A percentile compares a stretch with the other conserved stretches of the same genome.
These are phyloP conservation scores for Lodderomyces metapsilosis DNA, from an alignment of 1,139 yeast genomes.

Conservation along the genomic window DNA sequence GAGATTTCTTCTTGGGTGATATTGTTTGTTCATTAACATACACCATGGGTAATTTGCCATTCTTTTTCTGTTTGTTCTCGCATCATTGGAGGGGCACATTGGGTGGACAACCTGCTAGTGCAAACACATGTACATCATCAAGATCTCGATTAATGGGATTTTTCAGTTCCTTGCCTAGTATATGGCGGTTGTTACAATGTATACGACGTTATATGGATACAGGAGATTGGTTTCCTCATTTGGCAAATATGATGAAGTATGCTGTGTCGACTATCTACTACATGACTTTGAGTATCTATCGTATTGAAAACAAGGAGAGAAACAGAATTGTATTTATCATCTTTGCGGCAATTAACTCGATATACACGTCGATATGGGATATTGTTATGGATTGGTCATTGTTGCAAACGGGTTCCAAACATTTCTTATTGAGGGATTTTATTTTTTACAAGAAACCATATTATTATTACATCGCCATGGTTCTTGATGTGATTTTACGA, in stretches of 20 bases:
- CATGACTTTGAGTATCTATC: slow-evolving; percentile 73
- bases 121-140: slow-evolving; percentile 68
- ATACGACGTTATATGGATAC: slow-evolving; percentile 88
- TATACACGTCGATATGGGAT: slow-evolving; percentile 80
- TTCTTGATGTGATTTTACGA: slow-evolving; percentile 68
- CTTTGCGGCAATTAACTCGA: slow-evolving; percentile 72
- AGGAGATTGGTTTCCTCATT: slow-evolving; percentile 94
- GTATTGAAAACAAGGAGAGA: slow-evolving; percentile 51
- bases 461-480: slow-evolving; percentile 73
- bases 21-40: slow-evolving; percentile 85
- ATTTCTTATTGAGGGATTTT: slow-evolving; percentile 67
- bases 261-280: slow-evolving; percentile 64
- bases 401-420: slow-evolving; percentile 60
- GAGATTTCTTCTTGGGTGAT: slow-evolving; percentile 93
- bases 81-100: slow-evolving; percentile 61
- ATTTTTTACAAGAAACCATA: slow-evolving; percentile 57
- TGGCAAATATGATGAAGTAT: slow-evolving; percentile 87
- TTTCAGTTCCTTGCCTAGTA: slow-evolving; percentile 77
- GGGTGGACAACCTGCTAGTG: slow-evolving; percentile 31
- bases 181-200: slow-evolving; percentile 91
- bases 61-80: slow-evolving; percentile 81
- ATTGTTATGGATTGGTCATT: slow-evolving; percentile 94
- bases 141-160: slow-evolving; percentile 79
- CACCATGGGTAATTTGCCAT: slow-evolving; percentile 79
- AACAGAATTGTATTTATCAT: slow-evolving; percentile 63